Base-by-base conservation (phyloP, 2,329 filamentous ascomycete genomes). In the Neofusicoccum parvum region DNA sequence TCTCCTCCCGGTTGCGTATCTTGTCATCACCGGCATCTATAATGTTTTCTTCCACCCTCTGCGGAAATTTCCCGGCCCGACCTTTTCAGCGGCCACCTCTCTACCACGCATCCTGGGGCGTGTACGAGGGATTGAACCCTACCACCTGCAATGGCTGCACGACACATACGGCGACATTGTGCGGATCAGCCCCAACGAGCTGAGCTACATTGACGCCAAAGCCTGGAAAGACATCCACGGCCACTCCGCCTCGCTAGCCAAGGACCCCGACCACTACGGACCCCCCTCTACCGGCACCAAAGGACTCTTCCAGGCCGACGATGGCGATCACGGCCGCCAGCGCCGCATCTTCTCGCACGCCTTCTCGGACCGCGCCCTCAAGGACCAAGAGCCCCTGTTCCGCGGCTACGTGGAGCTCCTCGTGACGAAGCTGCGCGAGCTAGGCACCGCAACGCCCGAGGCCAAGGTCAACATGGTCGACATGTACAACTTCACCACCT, bases 131-230 rank as follows among this genome's bases (percentile, higher is more conserved):
- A 50, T 41, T 14, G 46, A 65, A 14, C 43, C 68, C 0, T 17
- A 58, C 10, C 77, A 74, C 71, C 50, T 75, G n/a, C 70, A 69
- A 34, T 48, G 72, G 6, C 70, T 79, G 1, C 80, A 82, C 59
- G 71, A 75, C 7, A 71, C 74, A 50, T 81, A 80, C 66, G 81
- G 81, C 34, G 75, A 79, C 1, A 78, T 76, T 3, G 80, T 82
- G 1, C 74, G 80, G 6, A 66, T 82, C 5, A 71, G 74, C 0
- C 81, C 80, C 0, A 76, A 74, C 20, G 78, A 82, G 39, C 39
- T 64, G 23, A 53, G 62, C 41, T 64, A 53, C 23, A 64, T 37
- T 4, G 41, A 37, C 9, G 49, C 48, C 62, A 46, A 48, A 45
- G 62, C 62, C 27, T 64, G 62, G 62, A 62, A 62, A 17, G 79